Conservation (phyloP, 345 rosid genomes). For the Limnanthes douglasii region DNA sequence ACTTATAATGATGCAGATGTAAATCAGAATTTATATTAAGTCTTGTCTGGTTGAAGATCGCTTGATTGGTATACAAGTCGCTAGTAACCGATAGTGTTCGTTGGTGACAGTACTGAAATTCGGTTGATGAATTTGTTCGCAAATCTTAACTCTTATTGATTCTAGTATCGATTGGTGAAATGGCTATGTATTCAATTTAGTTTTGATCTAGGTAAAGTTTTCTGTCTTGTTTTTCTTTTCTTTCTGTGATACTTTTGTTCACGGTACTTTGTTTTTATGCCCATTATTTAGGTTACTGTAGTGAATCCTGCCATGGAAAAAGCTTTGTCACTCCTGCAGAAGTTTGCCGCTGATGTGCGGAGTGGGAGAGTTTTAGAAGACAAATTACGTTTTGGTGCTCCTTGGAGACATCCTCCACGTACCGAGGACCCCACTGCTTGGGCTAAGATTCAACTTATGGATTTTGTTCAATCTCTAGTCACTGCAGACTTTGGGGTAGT, state of each 20-base stretch:
- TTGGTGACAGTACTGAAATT: too few species aligned
- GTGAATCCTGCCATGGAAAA: slow-evolving; percentile 94
- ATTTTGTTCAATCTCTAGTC: slow-evolving; percentile 65
- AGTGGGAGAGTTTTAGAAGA: slow-evolving; percentile 50
- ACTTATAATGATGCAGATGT: background rate
- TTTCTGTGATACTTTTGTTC: too few species aligned
- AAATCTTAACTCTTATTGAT: too few species aligned
- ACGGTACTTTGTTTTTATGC: too few species aligned
- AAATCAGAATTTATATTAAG: background rate
- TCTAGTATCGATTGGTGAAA: too few species aligned
- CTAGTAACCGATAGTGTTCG: too few species aligned
- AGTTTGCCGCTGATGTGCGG: slow-evolving; percentile 55
- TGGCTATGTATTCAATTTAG: too few species aligned
- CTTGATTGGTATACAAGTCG: too few species aligned
- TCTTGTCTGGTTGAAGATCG: background rate
- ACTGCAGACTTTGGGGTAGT: slow-evolving; percentile 66
- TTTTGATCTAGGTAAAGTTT: too few species aligned
- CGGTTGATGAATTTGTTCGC: too few species aligned
- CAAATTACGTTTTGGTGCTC: slow-evolving; percentile 66
- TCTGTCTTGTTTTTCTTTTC: slow-evolving; percentile 1
- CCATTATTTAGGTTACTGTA: slow-evolving; percentile 34
- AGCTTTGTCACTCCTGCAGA: slow-evolving; percentile 45
- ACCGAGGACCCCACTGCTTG: slow-evolving; percentile 35
- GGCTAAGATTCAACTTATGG: slow-evolving; percentile 95
- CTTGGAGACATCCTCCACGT: slow-evolving; percentile 89